These are phyloP conservation scores for Alternaria metachromatica DNA, from an alignment of 2,329 filamentous ascomycete species.

Conservation along the genomic window DNA sequence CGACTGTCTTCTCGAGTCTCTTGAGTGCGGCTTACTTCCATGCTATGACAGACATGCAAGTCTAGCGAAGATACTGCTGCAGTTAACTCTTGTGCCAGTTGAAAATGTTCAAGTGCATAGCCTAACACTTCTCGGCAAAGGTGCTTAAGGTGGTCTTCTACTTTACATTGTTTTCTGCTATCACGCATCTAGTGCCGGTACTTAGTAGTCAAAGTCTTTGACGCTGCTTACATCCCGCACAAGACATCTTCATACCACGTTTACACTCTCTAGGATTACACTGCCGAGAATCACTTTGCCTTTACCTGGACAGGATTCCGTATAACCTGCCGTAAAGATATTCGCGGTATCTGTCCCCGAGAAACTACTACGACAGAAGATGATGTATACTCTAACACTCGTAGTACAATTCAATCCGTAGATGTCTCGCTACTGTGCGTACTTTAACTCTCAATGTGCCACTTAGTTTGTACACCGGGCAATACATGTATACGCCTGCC, in stretches of 20 bases:
- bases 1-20: background rate
- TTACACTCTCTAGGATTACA: background rate
- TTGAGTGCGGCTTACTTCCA: background rate
- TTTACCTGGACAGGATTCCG: background rate
- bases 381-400: background rate
- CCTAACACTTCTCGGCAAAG: background rate
- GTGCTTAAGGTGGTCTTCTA: background rate
- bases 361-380: background rate
- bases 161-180: background rate
- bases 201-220: background rate
- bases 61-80: background rate
- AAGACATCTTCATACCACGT: background rate
- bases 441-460: rapidly evolving
- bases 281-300: background rate
- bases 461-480: background rate
- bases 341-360: background rate
- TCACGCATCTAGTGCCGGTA: background rate
- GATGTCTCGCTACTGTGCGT: rapidly evolving
- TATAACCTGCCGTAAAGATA: background rate
- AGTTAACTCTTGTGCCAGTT: background rate
- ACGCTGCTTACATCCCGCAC: background rate
- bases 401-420: rapidly evolving
- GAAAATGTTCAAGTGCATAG: background rate
- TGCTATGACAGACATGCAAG: background rate
- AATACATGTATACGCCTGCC: background rate